phyloP scores from a whole-genome alignment of 108 stramenopile genomes.

The Conticribra weissflogii region DNA sequence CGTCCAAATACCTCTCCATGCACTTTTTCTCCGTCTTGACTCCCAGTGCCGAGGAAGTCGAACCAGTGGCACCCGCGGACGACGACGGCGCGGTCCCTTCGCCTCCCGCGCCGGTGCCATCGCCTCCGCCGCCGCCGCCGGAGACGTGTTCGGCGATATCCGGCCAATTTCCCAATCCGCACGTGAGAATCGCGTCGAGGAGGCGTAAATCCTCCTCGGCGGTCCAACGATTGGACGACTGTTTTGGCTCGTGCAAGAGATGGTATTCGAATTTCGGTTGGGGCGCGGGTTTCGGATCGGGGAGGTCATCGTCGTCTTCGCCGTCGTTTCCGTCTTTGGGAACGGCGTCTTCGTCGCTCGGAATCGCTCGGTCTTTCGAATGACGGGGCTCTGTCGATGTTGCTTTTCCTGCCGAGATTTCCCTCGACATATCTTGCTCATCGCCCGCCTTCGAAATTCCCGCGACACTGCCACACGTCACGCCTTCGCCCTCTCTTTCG shows the following conservation, averaged over 20 bases:
- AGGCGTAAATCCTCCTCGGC: constrained; percentile 87
- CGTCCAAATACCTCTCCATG: constrained; percentile 92
- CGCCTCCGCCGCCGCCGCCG: constrained; percentile 53
- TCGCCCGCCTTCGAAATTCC: too few relatives aligned
- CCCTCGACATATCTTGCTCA: too few relatives aligned
- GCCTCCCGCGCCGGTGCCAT: constrained; percentile 1
- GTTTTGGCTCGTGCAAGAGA: constrained; percentile 61
- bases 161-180: constrained; percentile 89
- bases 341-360: not conserved
- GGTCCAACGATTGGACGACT: constrained; percentile 84
- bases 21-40: constrained; percentile 86
- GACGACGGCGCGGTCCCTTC: constrained; percentile 8
- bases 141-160: constrained; percentile 84
- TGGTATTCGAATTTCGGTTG: constrained; percentile 22
- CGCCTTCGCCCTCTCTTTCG: not conserved
- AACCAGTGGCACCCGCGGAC: not conserved
- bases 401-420: too few relatives aligned
- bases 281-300: not conserved
- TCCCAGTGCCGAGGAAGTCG: constrained; percentile 11
- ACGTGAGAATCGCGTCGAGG: constrained; percentile 78
- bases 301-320: not conserved
- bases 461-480: too few relatives aligned
- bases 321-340: not conserved
- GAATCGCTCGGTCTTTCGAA: too few relatives aligned
- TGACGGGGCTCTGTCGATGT: too few relatives aligned